phyloP scores from a whole-genome alignment of 441 rosid genomes.

The Geranium incanum region DNA sequence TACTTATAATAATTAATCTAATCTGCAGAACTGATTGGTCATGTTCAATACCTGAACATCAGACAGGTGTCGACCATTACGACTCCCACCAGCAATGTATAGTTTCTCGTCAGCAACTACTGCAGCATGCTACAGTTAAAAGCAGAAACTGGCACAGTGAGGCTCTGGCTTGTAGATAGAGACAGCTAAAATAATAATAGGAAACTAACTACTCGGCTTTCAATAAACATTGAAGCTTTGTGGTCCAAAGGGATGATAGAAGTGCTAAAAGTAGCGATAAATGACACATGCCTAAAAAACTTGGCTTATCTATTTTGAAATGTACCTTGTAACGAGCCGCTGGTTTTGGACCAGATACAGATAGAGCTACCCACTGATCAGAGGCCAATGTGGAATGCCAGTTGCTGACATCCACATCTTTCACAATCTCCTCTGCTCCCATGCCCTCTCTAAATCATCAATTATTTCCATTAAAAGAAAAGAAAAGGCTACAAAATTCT shows the following conservation, averaged over 20 bases:
- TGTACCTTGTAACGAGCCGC: constrained; percentile 89
- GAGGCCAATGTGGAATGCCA: constrained; percentile 61
- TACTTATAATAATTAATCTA: constrained; percentile 13
- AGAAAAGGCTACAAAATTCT: neutral
- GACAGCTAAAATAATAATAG: neutral
- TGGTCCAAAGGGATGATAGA: neutral
- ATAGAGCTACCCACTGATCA: constrained; percentile 62
- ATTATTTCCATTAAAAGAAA: constrained; percentile 12
- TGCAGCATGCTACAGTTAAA: constrained; percentile 68
- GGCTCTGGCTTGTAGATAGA: neutral
- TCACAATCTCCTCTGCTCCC: constrained; percentile 52
- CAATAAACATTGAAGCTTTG: neutral
- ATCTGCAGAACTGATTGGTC: constrained; percentile 11
- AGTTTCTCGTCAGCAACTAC: constrained; percentile 58
- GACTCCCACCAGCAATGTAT: constrained; percentile 74
- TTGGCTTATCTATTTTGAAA: constrained; percentile 13
- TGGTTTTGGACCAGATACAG: constrained; percentile 54
- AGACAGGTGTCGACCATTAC: constrained; percentile 82
- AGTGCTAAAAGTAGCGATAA: neutral
- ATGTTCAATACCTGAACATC: constrained; percentile 63
- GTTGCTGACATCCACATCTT: constrained; percentile 40
- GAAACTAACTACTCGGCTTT: neutral
- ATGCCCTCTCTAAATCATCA: constrained; percentile 24
- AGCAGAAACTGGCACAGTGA: constrained; percentile 8
- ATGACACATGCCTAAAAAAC: neutral